Percentiles rank a stretch among this genome's conserved stretches.
phyloP scores from a whole-genome alignment of 2,329 filamentous ascomycete species.

The Verticillium dahliae region DNA sequence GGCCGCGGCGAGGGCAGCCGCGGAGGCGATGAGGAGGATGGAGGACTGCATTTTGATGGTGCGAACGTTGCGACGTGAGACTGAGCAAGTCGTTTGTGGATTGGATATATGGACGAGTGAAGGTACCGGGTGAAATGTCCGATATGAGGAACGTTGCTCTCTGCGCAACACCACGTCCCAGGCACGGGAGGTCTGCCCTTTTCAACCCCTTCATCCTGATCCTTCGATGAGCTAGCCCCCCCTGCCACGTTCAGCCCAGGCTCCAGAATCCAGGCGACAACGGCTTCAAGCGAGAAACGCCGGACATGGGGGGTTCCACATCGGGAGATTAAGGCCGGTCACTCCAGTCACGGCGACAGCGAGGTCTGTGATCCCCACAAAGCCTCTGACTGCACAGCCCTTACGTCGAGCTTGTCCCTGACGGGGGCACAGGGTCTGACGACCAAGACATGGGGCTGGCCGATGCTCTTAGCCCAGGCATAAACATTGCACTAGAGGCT shows the following conservation, averaged over 20 bases:
- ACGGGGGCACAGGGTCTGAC: not conserved
- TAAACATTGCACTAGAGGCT: not conserved
- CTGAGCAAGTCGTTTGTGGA: not conserved
- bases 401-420: not conserved
- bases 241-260: no score
- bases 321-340: not conserved
- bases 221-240: no score
- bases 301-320: not conserved
- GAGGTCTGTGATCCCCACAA: not conserved
- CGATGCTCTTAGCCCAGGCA: not conserved
- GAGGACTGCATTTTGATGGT: not conserved
- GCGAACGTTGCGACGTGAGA: not conserved
- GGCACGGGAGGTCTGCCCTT: no score
- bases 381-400: not conserved
- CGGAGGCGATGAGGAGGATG: not conserved
- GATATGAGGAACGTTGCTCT: no score
- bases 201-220: no score
- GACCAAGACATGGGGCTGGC: not conserved
- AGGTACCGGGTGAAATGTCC: not conserved
- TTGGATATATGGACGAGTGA: not conserved
- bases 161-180: no score
- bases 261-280: not conserved
- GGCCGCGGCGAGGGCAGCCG: not conserved
- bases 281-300: not conserved
- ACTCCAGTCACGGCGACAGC: not conserved